Evolutionary conservation across 352 stramenopile species (phyloP).

Genomic region (Blastocystis sp.): DNA sequence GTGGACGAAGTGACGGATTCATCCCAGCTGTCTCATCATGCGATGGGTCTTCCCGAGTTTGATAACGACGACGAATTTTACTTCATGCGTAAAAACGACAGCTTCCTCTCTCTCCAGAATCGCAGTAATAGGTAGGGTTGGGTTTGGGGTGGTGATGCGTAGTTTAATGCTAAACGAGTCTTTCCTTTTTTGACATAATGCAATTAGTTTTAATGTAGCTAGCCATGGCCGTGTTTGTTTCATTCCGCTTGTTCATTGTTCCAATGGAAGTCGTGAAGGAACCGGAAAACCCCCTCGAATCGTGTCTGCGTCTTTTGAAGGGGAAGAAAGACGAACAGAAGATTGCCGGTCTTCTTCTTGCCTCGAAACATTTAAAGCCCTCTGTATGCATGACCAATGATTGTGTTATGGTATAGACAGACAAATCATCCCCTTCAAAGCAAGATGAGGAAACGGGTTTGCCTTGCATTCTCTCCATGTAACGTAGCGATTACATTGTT

Average conservation of each 20-base stretch:
- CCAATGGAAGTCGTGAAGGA: conserved; percentile 42
- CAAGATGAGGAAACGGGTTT: neutral
- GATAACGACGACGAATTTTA: no score
- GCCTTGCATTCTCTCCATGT: neutral
- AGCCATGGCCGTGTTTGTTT: neutral
- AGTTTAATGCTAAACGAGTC: no score
- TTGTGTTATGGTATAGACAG: neutral
- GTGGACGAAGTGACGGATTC: no score
- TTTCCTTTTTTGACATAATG: no score
- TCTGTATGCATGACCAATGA: neutral
- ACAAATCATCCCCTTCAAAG: neutral
- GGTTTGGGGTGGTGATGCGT: no score
- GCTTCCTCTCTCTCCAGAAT: no score
- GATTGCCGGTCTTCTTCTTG: conserved; percentile 29
- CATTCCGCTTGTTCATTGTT: conserved; percentile 24
- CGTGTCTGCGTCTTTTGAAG: conserved; percentile 13
- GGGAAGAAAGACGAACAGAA: conserved; percentile 44
- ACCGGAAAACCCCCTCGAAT: neutral
- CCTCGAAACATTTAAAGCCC: conserved; percentile 45
- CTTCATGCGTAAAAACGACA: no score
- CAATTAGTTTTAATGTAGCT: no score
- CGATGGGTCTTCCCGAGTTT: no score
- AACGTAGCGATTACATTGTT: conserved; percentile 19
- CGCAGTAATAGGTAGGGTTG: no score
- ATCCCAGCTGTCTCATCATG: no score